These are phyloP conservation scores for Carex scoparia DNA, from an alignment of 176 grass and related monocot genomes.

Conservation along the genomic window DNA sequence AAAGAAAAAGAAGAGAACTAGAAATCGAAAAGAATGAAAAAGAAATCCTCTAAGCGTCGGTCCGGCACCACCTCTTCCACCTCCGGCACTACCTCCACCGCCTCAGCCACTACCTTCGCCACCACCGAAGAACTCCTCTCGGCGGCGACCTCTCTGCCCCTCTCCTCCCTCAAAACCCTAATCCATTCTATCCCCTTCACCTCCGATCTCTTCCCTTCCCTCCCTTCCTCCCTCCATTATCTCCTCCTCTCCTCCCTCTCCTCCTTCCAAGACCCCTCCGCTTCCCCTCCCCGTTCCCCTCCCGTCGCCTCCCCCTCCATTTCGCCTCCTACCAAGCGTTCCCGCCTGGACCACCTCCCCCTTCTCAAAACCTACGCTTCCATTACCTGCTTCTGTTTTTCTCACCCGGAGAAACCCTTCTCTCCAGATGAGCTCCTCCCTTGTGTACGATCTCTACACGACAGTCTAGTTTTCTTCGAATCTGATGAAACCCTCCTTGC, in stretches of 20 bases:
- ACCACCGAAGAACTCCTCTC: slow-evolving; percentile 34
- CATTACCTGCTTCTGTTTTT: slow-evolving; percentile 59
- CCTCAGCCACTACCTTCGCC: neutral
- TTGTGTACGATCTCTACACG: slow-evolving; percentile 52
- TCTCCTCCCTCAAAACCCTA: slow-evolving; percentile 27
- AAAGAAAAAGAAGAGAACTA: neutral
- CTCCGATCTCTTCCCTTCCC: slow-evolving; percentile 32
- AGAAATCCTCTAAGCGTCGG: neutral
- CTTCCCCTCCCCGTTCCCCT: slow-evolving; percentile 31
- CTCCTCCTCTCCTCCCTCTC: slow-evolving; percentile 37
- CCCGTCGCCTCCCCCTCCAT: slow-evolving; percentile 3
- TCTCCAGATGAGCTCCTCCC: slow-evolving; percentile 45
- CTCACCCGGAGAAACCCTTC: slow-evolving; percentile 52
- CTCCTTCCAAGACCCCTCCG: slow-evolving; percentile 37
- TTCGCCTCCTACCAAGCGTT: slow-evolving; percentile 1
- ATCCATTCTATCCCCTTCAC: slow-evolving; percentile 35
- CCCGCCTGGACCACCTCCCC: slow-evolving; percentile 3
- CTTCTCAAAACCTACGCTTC: slow-evolving; percentile 35
- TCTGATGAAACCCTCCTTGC: slow-evolving; percentile 49
- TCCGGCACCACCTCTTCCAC: neutral
- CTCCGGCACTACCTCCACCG: neutral
- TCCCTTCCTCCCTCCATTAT: slow-evolving; percentile 34
- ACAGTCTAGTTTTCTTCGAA: slow-evolving; percentile 48
- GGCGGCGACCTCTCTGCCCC: slow-evolving; percentile 21
- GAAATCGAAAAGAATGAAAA: neutral